These are phyloP conservation scores for Hyaloscypha variabilis DNA, from an alignment of 495 filamentous ascomycete genomes.

Conservation along the genomic window DNA sequence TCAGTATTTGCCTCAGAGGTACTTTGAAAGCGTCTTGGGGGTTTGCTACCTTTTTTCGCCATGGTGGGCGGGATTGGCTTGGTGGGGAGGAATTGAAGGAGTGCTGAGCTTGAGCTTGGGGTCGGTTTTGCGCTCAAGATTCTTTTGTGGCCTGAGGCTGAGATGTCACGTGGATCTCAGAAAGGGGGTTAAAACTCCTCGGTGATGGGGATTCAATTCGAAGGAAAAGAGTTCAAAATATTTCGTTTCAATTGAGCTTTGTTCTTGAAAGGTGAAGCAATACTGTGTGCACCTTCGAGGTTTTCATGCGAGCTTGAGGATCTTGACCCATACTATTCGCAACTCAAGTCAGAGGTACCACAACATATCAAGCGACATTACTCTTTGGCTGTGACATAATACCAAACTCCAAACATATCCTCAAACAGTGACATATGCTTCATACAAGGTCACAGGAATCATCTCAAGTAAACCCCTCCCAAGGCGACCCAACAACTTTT, in stretches of 20 bases:
- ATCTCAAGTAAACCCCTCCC: conserved; percentile 25
- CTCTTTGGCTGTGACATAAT: too few species aligned
- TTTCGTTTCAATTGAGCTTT: neutral
- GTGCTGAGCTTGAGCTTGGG: conserved; percentile 8
- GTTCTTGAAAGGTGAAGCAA: neutral
- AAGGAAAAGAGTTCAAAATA: neutral
- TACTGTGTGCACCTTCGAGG: neutral
- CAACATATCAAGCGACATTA: too few species aligned
- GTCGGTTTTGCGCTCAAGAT: neutral
- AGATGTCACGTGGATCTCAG: neutral
- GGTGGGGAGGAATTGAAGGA: neutral
- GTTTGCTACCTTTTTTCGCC: conserved; percentile 54
- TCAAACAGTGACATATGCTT: too few species aligned
- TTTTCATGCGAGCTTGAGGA: neutral
- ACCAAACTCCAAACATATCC: neutral
- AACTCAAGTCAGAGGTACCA: too few species aligned
- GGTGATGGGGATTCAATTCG: neutral
- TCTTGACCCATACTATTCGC: neutral
- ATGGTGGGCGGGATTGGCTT: conserved; percentile 36
- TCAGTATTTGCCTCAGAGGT: neutral
- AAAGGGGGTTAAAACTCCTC: too few species aligned
- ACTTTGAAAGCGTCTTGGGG: neutral
- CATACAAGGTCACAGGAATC: neutral
- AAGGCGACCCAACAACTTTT: conserved; percentile 18
- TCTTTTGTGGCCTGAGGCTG: conserved; percentile 4